Evolutionary conservation across 768 basidiomycete genomes (phyloP), one percentile per base, ranked within the genome.

Genomic region (Kwoniella dendrophila): DNA sequence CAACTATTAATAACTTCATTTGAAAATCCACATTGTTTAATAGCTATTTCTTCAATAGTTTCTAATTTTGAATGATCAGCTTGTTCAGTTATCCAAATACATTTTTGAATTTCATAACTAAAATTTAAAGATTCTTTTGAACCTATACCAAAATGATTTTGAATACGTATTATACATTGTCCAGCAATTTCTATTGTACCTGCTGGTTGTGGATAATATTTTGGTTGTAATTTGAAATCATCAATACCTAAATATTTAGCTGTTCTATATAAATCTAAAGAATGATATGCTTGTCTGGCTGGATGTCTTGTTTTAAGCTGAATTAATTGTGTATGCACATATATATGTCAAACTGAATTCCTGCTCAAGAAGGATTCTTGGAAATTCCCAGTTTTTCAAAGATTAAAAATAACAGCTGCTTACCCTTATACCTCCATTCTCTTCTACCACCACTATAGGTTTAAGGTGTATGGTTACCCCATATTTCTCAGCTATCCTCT

Each of bases 361-460:
- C n/a, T n/a, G n/a, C n/a, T n/a, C n/a, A n/a, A n/a, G n/a, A n/a
- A n/a, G n/a, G n/a, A n/a, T n/a, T n/a, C n/a, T n/a, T n/a, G n/a
- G n/a, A n/a, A n/a, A n/a, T n/a, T n/a, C n/a, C n/a, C n/a, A n/a
- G n/a, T n/a, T n/a, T n/a, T n/a, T n/a, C n/a, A n/a, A n/a, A 48
- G 20, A 6, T 30, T 24, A 27, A 30, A 16, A 33, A 26, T 34
- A 12, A 54, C 53, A 33, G 4, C 11, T 6, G 56, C 66, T 63
- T 38, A 71, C 69, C 32, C 51, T 56, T 40, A 73, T 73, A 0
- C 72, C 72, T 6, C 72, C 72, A 36, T 73, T 73, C 59, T 68
- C 72, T 36, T 59, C 50, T 41, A 73, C 60, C 1, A 73, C 67
- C 20, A 59, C 50, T 24, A 73, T 73, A 8, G 72, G 72, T 59